Conservation (phyloP, 169 alveolate species). For the Plasmodium berghei region DNA sequence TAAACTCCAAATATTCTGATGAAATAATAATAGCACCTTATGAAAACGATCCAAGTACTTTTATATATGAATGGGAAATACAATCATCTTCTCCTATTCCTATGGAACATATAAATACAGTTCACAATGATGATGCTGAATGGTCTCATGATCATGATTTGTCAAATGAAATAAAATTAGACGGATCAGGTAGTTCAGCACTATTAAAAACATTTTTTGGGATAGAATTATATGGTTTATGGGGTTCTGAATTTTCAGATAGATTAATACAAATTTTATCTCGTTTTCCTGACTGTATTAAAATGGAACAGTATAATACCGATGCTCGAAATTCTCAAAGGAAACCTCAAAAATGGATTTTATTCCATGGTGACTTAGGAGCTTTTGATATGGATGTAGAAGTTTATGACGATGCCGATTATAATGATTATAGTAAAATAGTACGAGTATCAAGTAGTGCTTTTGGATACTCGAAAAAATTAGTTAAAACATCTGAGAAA, state of each 20-base stretch:
- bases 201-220: constrained; percentile 80
- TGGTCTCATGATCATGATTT: constrained; percentile 75
- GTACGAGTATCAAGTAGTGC: constrained; percentile 82
- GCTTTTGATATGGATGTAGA: constrained; percentile 69
- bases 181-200: constrained; percentile 84
- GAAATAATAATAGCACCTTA: constrained; percentile 35
- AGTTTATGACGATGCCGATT: constrained; percentile 28
- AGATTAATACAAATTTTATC: constrained; percentile 77
- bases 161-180: constrained; percentile 77
- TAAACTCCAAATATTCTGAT: constrained; percentile 39
- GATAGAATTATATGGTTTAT: constrained; percentile 82
- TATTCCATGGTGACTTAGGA: constrained; percentile 80
- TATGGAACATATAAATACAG: constrained; percentile 77
- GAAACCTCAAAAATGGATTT: constrained; percentile 79
- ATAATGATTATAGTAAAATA: constrained; percentile 74
- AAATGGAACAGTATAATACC: constrained; percentile 23
- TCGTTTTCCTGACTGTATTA: constrained; percentile 75
- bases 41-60: constrained; percentile 59
- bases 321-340: constrained; percentile 72
- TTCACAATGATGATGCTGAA: constrained; percentile 82
- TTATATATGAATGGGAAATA: constrained; percentile 80
- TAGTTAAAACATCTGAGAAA: constrained; percentile 73
- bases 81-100: constrained; percentile 81
- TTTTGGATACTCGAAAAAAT: constrained; percentile 78
- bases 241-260: constrained; percentile 87